Base-by-base conservation (phyloP, 345 rosid genomes). In the Barbarea vulgaris region DNA sequence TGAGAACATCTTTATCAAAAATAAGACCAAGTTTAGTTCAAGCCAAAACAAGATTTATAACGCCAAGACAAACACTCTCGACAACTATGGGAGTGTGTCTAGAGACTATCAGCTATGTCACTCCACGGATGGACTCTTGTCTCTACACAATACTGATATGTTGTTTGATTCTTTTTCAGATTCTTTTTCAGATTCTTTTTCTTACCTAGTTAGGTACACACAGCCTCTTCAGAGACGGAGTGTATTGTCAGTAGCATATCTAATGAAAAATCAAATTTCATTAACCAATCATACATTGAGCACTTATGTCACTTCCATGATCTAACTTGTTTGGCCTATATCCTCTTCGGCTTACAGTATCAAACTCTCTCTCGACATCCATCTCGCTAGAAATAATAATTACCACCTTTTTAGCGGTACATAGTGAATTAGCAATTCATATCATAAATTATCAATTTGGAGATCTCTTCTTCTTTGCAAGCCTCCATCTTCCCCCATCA, bases 101-200 rank as follows among this genome's bases (percentile, higher is more conserved):
- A 0, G 9, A 3, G 34, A 62, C 14, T 24, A 14, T 41, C 13
- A 15, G 33, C 19, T 22, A 36, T 62, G 67, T 41, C 52, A 34
- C 46, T 59, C 46, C 64, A 59, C 27, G 28, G 64, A 34, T 59
- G 46, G 64, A 19, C 28, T 59, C 27, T 59, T 59, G n/a, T 15
- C 67, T 39, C 33, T 41, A 39, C 33, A 15, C 34, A 22, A 37
- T 21, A 7, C 39, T 24, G 50, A 39, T 61, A 61, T 14, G 17
- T 13, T 27, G n/a, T n/a, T n/a, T 25, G 7, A 22, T n/a, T n/a
- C n/a, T n/a, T n/a, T n/a, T n/a, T n/a, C n/a, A n/a, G n/a, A n/a
- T n/a, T n/a, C n/a, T n/a, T n/a, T n/a, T n/a, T n/a, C n/a, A n/a
- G n/a, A n/a, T n/a, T n/a, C n/a, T n/a, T n/a, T n/a, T n/a, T n/a